Evolutionary conservation across 108 stramenopile species (phyloP), one percentile per base, ranked within the genome.

Genomic region (Nitzschia putrida): DNA sequence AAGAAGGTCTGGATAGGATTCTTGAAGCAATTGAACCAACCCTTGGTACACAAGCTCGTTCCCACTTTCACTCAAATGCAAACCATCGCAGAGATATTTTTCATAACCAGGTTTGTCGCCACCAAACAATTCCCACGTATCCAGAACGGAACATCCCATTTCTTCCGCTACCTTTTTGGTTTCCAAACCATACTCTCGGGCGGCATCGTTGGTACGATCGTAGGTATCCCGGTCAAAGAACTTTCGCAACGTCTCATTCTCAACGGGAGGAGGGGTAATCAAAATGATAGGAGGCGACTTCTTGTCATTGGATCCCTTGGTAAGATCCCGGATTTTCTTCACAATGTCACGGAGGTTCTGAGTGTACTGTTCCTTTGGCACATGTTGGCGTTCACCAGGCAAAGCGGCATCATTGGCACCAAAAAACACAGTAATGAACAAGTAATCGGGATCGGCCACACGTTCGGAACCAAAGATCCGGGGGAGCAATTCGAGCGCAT

Each of bases 371-470:
- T 79, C 75, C 25, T 79, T 21, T 1, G 85, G 83, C 12, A 91
- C 85, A 77, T 91, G 85, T 52, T 88, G 86, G 23, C 73, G 60
- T 38, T 66, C 83, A 29, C 82, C 80, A 12, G 82, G 80, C n/a
- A 88, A 52, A 16, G 77, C 67, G 0, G 85, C 83, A 73, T 91
- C 90, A 58, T 89, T 89, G 52, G 88, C 88, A 40, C 88, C 88
- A 53, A 89, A 83, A 59, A 89, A 89, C 12, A 89, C 80, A 12
- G 88, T 89, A 8, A 49, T 44, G 49, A 82, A 82, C 10, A 82
- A 38, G 9, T 66, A 18, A 5, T n/a, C 44, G 26, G 58, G 29
- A 29, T 40, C 29, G n/a, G 12, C 3, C 0, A n/a, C 12, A 20
- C 13, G 7, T 71, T 10, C 13, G 11, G 43, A 23, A n/a, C 52